Percentiles rank a stretch among this genome's conserved stretches.
Conservation (phyloP, 2,329 filamentous ascomycete species). For the Calonectria montana region DNA sequence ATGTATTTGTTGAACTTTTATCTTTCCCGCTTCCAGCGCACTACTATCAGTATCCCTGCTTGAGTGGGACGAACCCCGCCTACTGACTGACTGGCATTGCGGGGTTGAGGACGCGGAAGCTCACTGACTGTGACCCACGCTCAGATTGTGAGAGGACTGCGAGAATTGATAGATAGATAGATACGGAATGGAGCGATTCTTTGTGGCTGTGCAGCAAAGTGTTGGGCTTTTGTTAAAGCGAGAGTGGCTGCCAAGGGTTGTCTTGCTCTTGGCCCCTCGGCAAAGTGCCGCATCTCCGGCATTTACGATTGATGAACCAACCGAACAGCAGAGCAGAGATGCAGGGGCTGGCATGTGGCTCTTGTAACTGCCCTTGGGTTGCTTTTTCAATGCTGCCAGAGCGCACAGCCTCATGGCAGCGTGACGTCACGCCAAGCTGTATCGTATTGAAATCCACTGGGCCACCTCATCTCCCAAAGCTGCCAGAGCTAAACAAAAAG, state of each 20-base stretch:
- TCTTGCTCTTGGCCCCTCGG: background rate
- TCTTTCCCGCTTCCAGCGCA: background rate
- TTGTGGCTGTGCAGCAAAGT: background rate
- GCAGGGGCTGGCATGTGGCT: background rate
- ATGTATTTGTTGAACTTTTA: too few relatives aligned
- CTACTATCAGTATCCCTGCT: background rate
- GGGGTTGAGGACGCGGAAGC: background rate
- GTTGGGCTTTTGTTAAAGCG: too few relatives aligned
- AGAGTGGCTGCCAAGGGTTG: too few relatives aligned
- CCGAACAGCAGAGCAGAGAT: background rate
- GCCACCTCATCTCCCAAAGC: conserved; percentile 3
- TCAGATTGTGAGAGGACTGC: background rate
- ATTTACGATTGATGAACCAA: background rate
- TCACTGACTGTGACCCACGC: background rate
- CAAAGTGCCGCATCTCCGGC: conserved; percentile 4
- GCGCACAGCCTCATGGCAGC: conserved; percentile 2
- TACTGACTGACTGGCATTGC: background rate
- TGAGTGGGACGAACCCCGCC: background rate
- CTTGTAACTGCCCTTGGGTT: background rate
- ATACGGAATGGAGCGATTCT: too few relatives aligned
- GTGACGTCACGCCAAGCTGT: conserved; percentile 22
- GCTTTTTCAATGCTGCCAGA: background rate
- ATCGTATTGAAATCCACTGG: background rate
- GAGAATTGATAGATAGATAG: background rate
- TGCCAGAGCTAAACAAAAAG: background rate